A percentile compares a stretch with the other conserved stretches of the same genome.
phyloP scores from a whole-genome alignment of 2,329 filamentous ascomycete genomes.

The Sporothrix brunneoviolacea region DNA sequence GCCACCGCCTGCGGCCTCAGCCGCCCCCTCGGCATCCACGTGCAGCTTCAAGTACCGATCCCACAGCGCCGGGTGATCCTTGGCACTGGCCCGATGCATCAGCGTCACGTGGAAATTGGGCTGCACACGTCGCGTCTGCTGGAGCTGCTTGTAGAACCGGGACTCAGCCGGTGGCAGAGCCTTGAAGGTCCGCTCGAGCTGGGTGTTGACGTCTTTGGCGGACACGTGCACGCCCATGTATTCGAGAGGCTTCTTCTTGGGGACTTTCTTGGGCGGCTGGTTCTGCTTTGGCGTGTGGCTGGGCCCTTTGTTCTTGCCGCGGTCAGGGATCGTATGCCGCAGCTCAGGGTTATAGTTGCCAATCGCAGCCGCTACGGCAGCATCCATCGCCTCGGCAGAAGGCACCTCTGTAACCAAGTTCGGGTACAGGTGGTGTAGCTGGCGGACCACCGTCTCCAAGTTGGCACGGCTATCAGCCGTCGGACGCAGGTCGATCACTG shows the following conservation, averaged over 20 bases:
- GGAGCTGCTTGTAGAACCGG: conserved; percentile 70
- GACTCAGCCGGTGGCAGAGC: conserved; percentile 43
- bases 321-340: conserved; percentile 65
- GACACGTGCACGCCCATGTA: conserved; percentile 50
- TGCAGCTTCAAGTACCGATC: conserved; percentile 60
- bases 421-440: conserved; percentile 71
- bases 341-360: conserved; percentile 70
- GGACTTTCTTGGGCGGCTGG: conserved; percentile 27
- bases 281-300: conserved; percentile 25
- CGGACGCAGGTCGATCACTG: conserved; percentile 78
- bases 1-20: not conserved
- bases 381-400: conserved; percentile 65
- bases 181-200: conserved; percentile 66
- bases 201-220: conserved; percentile 35
- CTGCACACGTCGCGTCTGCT: conserved; percentile 69
- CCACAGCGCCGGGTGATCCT: conserved; percentile 66
- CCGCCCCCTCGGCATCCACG: conserved; percentile 32
- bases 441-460: conserved; percentile 68
- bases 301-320: conserved; percentile 39
- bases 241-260: conserved; percentile 46
- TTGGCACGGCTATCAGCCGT: conserved; percentile 73
- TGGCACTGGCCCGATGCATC: conserved; percentile 66
- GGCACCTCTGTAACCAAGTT: conserved; percentile 67
- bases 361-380: conserved; percentile 68
- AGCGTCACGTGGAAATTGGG: conserved; percentile 88